These are phyloP conservation scores for Nannizzia gypsea DNA, from an alignment of 2,329 filamentous ascomycete genomes.

Conservation along the genomic window DNA sequence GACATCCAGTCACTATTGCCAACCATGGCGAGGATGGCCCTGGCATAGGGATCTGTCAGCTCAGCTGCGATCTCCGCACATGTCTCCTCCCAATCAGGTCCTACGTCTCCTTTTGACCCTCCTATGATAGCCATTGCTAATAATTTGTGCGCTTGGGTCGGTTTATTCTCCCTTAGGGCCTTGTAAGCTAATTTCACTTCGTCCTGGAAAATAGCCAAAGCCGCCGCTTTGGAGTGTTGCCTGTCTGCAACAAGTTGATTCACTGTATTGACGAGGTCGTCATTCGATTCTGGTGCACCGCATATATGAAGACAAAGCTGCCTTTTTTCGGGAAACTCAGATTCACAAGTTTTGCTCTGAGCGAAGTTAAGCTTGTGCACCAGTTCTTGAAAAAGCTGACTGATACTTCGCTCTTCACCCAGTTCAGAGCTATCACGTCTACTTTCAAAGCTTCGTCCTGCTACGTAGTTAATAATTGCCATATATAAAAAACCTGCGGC, in stretches of 20 bases:
- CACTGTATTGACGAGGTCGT: slow-evolving; percentile 39
- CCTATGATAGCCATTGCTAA: slow-evolving; percentile 43
- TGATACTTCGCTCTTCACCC: slow-evolving; percentile 19
- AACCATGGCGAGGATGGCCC: slow-evolving; percentile 49
- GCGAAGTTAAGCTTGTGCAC: slow-evolving; percentile 41
- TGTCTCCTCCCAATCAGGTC: slow-evolving; percentile 49
- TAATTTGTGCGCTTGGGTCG: slow-evolving; percentile 44
- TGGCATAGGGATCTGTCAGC: slow-evolving; percentile 49
- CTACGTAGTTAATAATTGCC: slow-evolving; percentile 9
- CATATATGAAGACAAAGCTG: slow-evolving; percentile 50
- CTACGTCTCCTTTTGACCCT: slow-evolving; percentile 35
- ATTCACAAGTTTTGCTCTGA: slow-evolving; percentile 39
- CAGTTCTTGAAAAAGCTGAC: slow-evolving; percentile 39
- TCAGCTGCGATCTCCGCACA: slow-evolving; percentile 52
- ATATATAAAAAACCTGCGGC: not conserved
- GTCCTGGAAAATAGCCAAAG: slow-evolving; percentile 49
- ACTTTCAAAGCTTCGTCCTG: slow-evolving; percentile 25
- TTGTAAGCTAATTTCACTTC: slow-evolving; percentile 47
- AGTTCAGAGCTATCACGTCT: slow-evolving; percentile 21
- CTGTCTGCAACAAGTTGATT: slow-evolving; percentile 41
- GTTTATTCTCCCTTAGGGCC: slow-evolving; percentile 43
- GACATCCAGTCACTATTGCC: slow-evolving; percentile 48
- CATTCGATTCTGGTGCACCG: slow-evolving; percentile 44
- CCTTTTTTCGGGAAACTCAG: slow-evolving; percentile 44
- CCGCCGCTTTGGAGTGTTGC: slow-evolving; percentile 51